Evolutionary conservation across 306 rosid genomes (phyloP).

Genomic region (Boehmeria nivea): DNA sequence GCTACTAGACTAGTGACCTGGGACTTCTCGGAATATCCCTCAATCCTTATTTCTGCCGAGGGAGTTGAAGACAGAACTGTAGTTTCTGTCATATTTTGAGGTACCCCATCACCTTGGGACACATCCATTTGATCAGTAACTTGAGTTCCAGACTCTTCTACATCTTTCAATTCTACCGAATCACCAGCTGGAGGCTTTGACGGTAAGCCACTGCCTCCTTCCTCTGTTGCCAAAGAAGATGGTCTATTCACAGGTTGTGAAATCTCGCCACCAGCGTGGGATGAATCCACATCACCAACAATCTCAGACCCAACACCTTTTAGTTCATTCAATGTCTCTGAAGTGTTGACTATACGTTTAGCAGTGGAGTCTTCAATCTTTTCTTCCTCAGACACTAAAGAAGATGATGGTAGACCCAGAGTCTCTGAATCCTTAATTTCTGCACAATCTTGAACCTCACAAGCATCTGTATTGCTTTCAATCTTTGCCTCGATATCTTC

Average conservation of each 20-base stretch:
- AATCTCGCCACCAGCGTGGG: no score
- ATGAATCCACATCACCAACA: no score
- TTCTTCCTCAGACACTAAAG: conserved; percentile 13
- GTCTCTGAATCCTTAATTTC: background rate
- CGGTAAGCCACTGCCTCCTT: no score
- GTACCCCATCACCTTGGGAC: conserved; percentile 10
- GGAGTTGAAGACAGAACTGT: background rate
- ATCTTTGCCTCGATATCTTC: background rate
- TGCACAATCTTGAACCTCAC: background rate
- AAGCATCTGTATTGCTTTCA: background rate
- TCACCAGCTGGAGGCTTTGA: conserved; percentile 15
- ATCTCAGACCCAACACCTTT: conserved; percentile 5
- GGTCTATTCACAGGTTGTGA: no score
- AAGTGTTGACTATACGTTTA: background rate
- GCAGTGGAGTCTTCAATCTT: conserved; percentile 3
- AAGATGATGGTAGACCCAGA: conserved; percentile 13
- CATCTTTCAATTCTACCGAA: conserved; percentile 14
- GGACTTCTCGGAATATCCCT: no score
- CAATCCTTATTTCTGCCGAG: conserved; percentile 3
- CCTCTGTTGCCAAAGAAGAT: no score
- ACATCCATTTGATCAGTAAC: conserved; percentile 6
- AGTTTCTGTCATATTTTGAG: conserved; percentile 1
- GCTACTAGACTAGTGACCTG: no score
- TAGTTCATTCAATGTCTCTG: conserved; percentile 8
- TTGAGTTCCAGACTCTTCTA: conserved; percentile 1